Evolutionary conservation across 1,284 basidiomycete genomes (phyloP), one percentile per base, ranked within the genome.

Genomic region (Puccinia horiana): DNA sequence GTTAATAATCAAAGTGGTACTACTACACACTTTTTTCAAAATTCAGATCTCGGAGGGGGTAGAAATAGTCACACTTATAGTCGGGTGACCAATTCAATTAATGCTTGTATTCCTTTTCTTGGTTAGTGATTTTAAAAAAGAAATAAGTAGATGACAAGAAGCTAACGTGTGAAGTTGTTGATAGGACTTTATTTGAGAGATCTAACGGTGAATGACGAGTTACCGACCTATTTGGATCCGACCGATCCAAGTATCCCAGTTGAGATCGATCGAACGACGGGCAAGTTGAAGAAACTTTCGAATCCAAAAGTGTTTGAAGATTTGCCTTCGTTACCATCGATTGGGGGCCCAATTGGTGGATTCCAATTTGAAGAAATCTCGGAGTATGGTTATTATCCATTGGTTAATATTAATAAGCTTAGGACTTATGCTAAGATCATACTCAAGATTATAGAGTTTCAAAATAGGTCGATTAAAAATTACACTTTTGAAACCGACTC

Each of bases 321-420:
- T 23, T 32, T 75, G 37, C 73, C 73, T 3, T 58, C 91, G 23
- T 89, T 94, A 3, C 89, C 90, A 2, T 12, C 52, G 44, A 47
- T 37, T 54, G 70, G 49, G 80, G 82, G 20, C 23, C 58, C 0
- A 77, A 37, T 12, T 47, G 23, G 4, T 67, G 35, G 8, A 40
- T n/a, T 23, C 35, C 63, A 14, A 18, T 83, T 40, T 9, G 90
- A 92, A 1, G 89, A 94, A n/a, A n/a, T n/a, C n/a, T n/a, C n/a
- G n/a, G 77, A 70, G 1, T 26, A 29, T 16, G 44, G 63, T 0
- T 80, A 95, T n/a, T 92, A 93, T 84, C 93, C 93, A 1, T 88
- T 95, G 80, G 92, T 95, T 87, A 95, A 94, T 86, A 91, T 95
- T 3, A 93, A 94, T 87, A 94, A 95, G 87, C 93, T 94, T 85